Base-by-base conservation (phyloP, 2,329 filamentous ascomycete species). In the Ophiocordyceps robertsii region DNA sequence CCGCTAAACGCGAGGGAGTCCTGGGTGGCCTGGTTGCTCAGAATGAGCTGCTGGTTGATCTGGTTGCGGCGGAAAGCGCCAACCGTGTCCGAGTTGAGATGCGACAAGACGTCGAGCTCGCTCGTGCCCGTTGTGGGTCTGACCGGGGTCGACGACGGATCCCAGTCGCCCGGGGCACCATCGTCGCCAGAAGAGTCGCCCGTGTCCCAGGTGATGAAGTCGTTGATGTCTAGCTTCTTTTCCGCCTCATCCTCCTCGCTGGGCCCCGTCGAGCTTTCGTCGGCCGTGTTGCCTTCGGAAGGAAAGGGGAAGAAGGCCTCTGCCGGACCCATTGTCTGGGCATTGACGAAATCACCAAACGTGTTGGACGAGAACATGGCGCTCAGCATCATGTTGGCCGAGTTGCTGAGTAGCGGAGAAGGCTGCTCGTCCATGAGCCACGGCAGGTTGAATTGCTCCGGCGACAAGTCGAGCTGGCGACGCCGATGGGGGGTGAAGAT, bases 311-410 rank as follows among this genome's bases (percentile, higher is more conserved):
- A 88, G 59, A 87, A 88, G 8, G 83, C 82, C 60, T 88, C 83
- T 0, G 79, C 72, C 2, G 83, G 81, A 1, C 82, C 83, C 53
- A 85, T 70, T n/a, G 77, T 70, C 54, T 84, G 78, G 6, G 75
- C 76, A 49, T 73, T 72, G 59, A 77, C 65, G 44, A 72, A 72
- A 52, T 75, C 71, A 36, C 69, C 71, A 50, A 74, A 73, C 0
- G 70, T 68, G 47, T 70, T 70, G 43, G 66, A 67, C 2, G 72
- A 72, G 43, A 79, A 72, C 63, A 87, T 79, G 51, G 80, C 81
- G 39, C 80, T 81, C 64, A 89, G 78, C 83, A 89, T 88, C 49
- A 89, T 72, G 45, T 86, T 83, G 43, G 80, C 78, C 16, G 78
- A 75, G 45, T 82, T 80, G 56, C 70, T 77, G 46, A 82, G 63